A percentile compares a stretch with the other conserved stretches of the same genome.
Conservation (phyloP, 768 basidiomycete species). For the Pholiota molesta region DNA sequence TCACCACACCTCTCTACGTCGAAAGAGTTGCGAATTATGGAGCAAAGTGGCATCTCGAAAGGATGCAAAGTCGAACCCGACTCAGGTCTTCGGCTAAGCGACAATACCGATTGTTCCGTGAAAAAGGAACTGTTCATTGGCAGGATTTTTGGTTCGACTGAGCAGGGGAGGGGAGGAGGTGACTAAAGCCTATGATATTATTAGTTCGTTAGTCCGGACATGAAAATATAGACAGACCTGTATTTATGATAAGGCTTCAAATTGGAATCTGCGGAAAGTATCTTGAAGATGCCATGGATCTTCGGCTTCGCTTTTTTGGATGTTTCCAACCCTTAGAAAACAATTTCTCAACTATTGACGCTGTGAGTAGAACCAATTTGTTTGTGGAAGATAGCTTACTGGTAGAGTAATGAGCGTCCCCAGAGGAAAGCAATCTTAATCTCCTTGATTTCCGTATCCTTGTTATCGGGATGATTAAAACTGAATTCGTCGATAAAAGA, state of each 20-base stretch:
- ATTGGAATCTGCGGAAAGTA: constrained; percentile 46
- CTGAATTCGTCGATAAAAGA: constrained; percentile 41
- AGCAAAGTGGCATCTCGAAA: constrained; percentile 58
- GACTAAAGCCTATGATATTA: constrained; percentile 31
- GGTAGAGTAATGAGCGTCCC: constrained; percentile 37
- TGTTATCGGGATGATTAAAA: constrained; percentile 45
- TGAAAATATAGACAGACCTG: constrained; percentile 34
- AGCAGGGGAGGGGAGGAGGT: constrained; percentile 25
- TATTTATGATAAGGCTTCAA: constrained; percentile 50
- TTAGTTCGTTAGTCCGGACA: not conserved
- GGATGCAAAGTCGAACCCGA: constrained; percentile 49
- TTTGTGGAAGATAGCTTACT: constrained; percentile 34
- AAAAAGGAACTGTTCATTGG: constrained; percentile 63
- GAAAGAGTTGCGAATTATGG: constrained; percentile 60
- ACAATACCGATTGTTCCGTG: constrained; percentile 70
- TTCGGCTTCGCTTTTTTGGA: constrained; percentile 52
- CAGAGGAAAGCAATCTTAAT: constrained; percentile 40
- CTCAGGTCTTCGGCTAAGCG: constrained; percentile 54
- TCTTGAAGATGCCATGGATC: constrained; percentile 52
- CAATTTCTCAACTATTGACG: constrained; percentile 45
- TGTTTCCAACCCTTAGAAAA: constrained; percentile 62
- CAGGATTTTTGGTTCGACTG: constrained; percentile 28
- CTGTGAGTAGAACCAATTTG: not conserved
- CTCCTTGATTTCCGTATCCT: constrained; percentile 43
- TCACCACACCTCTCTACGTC: constrained; percentile 61